Evolutionary conservation across 192 early-diverging fungal species (phyloP).

Genomic region (Obelidium mucronatum): DNA sequence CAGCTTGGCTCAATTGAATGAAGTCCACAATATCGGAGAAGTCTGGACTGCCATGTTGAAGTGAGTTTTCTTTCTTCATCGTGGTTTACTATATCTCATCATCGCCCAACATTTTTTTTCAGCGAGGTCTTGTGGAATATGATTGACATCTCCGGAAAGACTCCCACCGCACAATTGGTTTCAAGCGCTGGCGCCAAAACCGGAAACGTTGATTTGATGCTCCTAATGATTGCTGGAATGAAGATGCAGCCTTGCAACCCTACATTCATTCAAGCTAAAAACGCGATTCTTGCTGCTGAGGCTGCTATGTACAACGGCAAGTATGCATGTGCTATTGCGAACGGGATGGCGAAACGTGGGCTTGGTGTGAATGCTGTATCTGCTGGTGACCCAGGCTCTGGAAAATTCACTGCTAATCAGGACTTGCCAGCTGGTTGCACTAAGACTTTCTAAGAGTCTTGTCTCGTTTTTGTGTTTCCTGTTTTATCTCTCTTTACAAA

Average conservation of each 20-base stretch:
- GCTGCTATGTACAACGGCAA: too few relatives aligned
- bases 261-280: too few relatives aligned
- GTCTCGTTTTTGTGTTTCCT: not conserved
- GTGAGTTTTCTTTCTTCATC: too few relatives aligned
- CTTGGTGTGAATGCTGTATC: conserved; percentile 42
- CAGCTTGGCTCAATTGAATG: too few relatives aligned
- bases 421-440: not conserved
- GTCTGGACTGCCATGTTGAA: too few relatives aligned
- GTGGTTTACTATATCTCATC: too few relatives aligned
- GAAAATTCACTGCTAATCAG: not conserved
- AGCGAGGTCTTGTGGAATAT: too few relatives aligned
- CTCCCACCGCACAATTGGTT: not conserved
- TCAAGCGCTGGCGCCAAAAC: not conserved
- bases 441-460: not conserved
- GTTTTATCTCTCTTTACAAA: not conserved
- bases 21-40: too few relatives aligned
- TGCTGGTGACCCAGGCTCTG: not conserved
- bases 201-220: conserved; percentile 15
- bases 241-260: conserved; percentile 56
- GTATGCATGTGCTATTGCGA: too few relatives aligned
- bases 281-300: too few relatives aligned
- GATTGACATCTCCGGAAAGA: too few relatives aligned
- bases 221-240: conserved; percentile 34
- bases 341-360: conserved; percentile 58
- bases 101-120: too few relatives aligned